phyloP scores from a whole-genome alignment of 148 eudicot species.

The Rheum nobile region DNA sequence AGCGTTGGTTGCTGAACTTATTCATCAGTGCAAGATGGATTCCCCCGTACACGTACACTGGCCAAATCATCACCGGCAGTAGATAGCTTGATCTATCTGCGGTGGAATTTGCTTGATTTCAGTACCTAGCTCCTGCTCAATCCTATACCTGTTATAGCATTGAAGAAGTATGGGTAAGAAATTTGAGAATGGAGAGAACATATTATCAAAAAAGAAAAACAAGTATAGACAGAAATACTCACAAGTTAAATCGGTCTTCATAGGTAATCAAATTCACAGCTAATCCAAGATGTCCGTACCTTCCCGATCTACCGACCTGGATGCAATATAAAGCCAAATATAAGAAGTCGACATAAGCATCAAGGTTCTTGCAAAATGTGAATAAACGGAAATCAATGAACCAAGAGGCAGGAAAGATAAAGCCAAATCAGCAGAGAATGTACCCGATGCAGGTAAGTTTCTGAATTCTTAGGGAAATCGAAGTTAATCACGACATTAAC shows the following conservation, averaged over 20 bases:
- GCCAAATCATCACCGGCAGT: conserved; percentile 43
- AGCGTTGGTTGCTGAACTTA: not conserved
- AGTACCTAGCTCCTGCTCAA: conserved; percentile 91
- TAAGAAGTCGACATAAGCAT: not conserved
- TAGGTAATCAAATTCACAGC: conserved; percentile 86
- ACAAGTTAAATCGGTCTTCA: conserved; percentile 91
- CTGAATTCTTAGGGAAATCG: conserved; percentile 77
- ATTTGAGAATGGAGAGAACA: not conserved
- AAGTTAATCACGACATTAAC: conserved; percentile 86
- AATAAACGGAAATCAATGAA: not conserved
- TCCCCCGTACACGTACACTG: not conserved
- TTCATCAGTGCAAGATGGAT: not conserved
- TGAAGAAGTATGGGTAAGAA: not conserved
- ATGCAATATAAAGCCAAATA: conserved; percentile 1
- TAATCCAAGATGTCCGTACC: conserved; percentile 83
- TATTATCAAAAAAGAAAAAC: not conserved
- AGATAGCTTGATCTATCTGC: conserved; percentile 80
- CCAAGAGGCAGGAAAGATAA: not conserved
- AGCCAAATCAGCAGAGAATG: conserved; percentile 10
- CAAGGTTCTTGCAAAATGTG: not conserved
- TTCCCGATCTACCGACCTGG: conserved; percentile 91
- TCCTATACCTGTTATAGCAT: conserved; percentile 52
- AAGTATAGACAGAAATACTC: conserved; percentile 14
- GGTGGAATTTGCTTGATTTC: conserved; percentile 96
- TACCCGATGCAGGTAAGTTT: conserved; percentile 86